Conservation (phyloP, 805 yeast genomes). For the Cyberlindnera meyerae region DNA sequence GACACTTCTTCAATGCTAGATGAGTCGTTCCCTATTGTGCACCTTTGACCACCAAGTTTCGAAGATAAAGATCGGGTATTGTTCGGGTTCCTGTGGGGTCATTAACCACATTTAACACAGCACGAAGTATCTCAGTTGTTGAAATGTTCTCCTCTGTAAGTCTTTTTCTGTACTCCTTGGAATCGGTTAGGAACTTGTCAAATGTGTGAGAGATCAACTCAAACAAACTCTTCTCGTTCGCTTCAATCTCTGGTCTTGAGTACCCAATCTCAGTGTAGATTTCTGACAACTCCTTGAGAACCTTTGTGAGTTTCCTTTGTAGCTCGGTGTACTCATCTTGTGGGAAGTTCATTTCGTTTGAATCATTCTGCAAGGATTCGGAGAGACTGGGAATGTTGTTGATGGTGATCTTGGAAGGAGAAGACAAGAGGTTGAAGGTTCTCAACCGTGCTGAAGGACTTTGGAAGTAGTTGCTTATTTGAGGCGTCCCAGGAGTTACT, state of each 20-base stretch:
- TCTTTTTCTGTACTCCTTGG: constrained; percentile 32
- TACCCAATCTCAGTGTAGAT: constrained; percentile 53
- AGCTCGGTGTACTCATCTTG: constrained; percentile 15
- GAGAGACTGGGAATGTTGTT: constrained; percentile 4
- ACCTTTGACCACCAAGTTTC: constrained; percentile 30
- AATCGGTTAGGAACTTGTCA: constrained; percentile 34
- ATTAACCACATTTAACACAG: constrained; percentile 28
- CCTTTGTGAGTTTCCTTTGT: constrained; percentile 14
- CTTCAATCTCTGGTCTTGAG: constrained; percentile 42
- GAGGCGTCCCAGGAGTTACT: constrained; percentile 4
- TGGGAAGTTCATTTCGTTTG: neutral
- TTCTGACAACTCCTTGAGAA: constrained; percentile 36
- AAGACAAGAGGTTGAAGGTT: constrained; percentile 20
- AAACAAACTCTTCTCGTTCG: constrained; percentile 47
- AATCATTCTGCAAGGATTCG: constrained; percentile 7
- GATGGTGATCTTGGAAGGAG: constrained; percentile 22
- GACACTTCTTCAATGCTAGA: constrained; percentile 29
- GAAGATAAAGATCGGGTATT: constrained; percentile 36
- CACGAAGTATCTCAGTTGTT: constrained; percentile 26
- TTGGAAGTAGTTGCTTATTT: constrained; percentile 8
- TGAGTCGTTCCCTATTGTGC: constrained; percentile 27
- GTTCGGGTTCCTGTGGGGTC: constrained; percentile 36
- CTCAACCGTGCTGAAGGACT: constrained; percentile 15
- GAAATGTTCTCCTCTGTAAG: constrained; percentile 27
- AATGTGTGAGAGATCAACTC: constrained; percentile 45